Conservation (phyloP, 2,329 filamentous ascomycete genomes). For the Arachnopeziza araneosa region DNA sequence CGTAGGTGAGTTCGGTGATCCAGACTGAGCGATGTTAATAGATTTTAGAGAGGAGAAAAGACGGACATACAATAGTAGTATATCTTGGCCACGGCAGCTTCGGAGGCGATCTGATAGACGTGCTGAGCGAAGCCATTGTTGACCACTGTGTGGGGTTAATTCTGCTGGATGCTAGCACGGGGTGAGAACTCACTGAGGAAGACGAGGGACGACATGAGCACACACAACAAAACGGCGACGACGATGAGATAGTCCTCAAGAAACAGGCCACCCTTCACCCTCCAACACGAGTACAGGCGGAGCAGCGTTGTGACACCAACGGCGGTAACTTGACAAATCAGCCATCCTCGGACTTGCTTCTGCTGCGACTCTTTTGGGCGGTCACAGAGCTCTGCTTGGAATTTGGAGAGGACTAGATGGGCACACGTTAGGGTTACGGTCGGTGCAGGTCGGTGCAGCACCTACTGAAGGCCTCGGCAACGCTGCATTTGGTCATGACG, state of each 20-base stretch:
- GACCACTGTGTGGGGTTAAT: neutral
- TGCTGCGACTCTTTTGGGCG: neutral
- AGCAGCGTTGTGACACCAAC: neutral
- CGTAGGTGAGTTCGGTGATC: constrained; percentile 35
- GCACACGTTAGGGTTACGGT: neutral
- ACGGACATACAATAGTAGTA: neutral
- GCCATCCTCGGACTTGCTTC: neutral
- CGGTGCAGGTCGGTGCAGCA: neutral
- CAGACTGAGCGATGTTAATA: constrained; percentile 19
- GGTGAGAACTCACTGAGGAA: neutral
- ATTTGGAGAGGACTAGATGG: neutral
- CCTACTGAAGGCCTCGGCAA: neutral
- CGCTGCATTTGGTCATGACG: neutral
- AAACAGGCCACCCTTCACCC: neutral
- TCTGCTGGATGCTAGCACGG: neutral
- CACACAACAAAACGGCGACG: neutral
- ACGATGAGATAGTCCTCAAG: neutral
- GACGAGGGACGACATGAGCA: neutral
- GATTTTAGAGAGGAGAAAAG: neutral
- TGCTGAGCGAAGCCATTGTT: neutral
- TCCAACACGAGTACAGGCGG: neutral
- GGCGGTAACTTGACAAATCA: neutral
- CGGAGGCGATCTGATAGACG: neutral
- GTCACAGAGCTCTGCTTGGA: neutral
- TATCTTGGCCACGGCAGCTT: neutral